Evolutionary conservation across 2,329 filamentous ascomycete genomes (phyloP).

Genomic region (Cyclaneusma minus): DNA sequence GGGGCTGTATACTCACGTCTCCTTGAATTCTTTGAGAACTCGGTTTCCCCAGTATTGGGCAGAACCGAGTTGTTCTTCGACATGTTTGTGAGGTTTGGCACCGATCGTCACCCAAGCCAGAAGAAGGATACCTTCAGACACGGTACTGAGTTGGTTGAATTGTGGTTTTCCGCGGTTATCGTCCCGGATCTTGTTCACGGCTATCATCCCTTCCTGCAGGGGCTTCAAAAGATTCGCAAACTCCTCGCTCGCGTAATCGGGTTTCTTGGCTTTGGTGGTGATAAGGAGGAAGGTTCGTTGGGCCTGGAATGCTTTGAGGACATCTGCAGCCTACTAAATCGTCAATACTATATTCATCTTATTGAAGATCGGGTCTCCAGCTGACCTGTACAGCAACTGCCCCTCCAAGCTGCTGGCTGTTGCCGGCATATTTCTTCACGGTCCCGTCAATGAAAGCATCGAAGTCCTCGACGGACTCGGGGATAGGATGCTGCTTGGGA

Average conservation of each 20-base stretch:
- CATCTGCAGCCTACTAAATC: slow-evolving; percentile 29
- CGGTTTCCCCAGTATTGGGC: slow-evolving; percentile 93
- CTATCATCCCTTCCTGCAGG: slow-evolving; percentile 67
- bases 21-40: slow-evolving; percentile 82
- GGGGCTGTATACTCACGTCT: slow-evolving; percentile 35
- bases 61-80: slow-evolving; percentile 67
- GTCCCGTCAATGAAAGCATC: slow-evolving; percentile 61
- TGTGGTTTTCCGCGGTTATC: slow-evolving; percentile 59
- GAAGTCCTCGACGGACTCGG: slow-evolving; percentile 74
- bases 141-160: slow-evolving; percentile 71
- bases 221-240: slow-evolving; percentile 73
- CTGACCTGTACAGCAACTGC: slow-evolving; percentile 66
- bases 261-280: slow-evolving; percentile 83
- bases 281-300: slow-evolving; percentile 82
- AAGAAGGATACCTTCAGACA: slow-evolving; percentile 79
- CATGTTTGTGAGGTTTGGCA: slow-evolving; percentile 67
- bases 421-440: slow-evolving; percentile 61
- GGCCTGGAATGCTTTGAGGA: slow-evolving; percentile 56
- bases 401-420: slow-evolving; percentile 65
- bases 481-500: slow-evolving; percentile 39
- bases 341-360: slow-evolving; percentile 4
- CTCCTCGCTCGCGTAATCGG: slow-evolving; percentile 46
- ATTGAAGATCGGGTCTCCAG: slow-evolving; percentile 4
- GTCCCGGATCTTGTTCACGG: slow-evolving; percentile 69
- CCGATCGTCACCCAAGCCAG: slow-evolving; percentile 85